Base-by-base conservation (phyloP, 192 early-diverging fungal genomes). In the Backusella morwellensis region DNA sequence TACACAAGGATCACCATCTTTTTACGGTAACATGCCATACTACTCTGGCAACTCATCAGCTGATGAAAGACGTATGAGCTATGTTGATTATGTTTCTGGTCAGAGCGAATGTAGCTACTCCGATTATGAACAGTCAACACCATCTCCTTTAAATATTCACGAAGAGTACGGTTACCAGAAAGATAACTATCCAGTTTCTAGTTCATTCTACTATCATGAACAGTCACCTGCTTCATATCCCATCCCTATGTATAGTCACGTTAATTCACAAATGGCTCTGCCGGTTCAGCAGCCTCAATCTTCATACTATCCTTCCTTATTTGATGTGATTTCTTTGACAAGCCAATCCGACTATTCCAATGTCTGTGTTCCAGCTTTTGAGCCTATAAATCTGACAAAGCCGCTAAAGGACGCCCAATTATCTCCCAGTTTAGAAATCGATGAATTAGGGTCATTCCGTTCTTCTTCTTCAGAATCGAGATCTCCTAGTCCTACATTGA, bases 51-150 rank as follows among this genome's bases (percentile, higher is more conserved):
- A 23, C 26, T 63, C 56, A 4, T 12, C 21, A 63, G 23, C 56
- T 63, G 26, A 63, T 14, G 56, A 63, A 29, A 26, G 56, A 63
- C 21, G 56, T 14, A 66, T 75, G 38, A 77, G 69, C 17, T 77
- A 72, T 77, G 69, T 70, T 36, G 76, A 77, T 19, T 50, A 35
- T 2, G 23, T 77, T n/a, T 63, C 76, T 52, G 68, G 76, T 29
- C 76, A 59, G 29, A 56, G 76, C 23, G 69, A 70, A 23, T 50
- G 69, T 6, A 69, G 76, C 15, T 38, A 66, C 5, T 77, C 76
- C 14, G 76, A 77, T 54, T 72, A 72, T 34, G 76, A 77, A 19
- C 76, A 72, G 36, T 70, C 70, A 35, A 70, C 76, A 34, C 68
- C 69, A 21, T 77, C 76, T 36, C 76, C 70, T 1, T 44, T 44